Evolutionary conservation across 2,329 filamentous ascomycete species (phyloP), one percentile per base, ranked within the genome.

Genomic region (Sarocladium kiliense): DNA sequence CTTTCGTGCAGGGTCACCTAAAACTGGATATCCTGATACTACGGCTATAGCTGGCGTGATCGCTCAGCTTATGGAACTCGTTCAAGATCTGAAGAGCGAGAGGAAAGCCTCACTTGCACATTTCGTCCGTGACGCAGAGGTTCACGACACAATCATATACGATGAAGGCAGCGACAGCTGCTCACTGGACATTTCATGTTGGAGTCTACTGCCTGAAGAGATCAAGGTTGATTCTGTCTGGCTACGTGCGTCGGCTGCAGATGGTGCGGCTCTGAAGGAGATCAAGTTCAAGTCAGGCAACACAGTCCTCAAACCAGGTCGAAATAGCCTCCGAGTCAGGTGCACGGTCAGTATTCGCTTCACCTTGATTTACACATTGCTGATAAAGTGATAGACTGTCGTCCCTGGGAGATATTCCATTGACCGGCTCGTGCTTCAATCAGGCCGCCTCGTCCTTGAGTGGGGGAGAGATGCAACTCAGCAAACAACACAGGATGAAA

Each of bases 351-450:
- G 72, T 18, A 5, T 4, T 9, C n/a, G 1, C 1, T 1, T 5
- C n/a, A 1, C 16, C 12, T 27, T 14, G 55, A 18, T 1, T 3
- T 0, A 10, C 30, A 25, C 3, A 18, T 21, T 41, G 27, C 68
- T 76, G 60, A 77, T 57, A 27, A 30, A 12, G 5, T 2, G 21
- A 1, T 37, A 88, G 82, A 74, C 81, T 16, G 80, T 84, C 32
- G 81, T 89, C 3, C 82, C 87, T 21, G 91, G 91, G 1, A 81
- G 80, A 25, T 97, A 91, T 64, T 80, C 85, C 56, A 80, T 94
- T 44, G 88, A 91, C 61, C 84, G 85, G 59, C 75, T 96, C 36
- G 78, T 83, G 14, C 69, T 97, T 23, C 72, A 77, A 23, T 77
- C 82, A 5, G 81, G 77, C 45, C 89, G 88, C 44, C 72, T 93